Percentiles rank a stretch among this genome's conserved stretches.
Conservation (phyloP, 192 early-diverging fungal genomes). For the Backusella macrospora region DNA sequence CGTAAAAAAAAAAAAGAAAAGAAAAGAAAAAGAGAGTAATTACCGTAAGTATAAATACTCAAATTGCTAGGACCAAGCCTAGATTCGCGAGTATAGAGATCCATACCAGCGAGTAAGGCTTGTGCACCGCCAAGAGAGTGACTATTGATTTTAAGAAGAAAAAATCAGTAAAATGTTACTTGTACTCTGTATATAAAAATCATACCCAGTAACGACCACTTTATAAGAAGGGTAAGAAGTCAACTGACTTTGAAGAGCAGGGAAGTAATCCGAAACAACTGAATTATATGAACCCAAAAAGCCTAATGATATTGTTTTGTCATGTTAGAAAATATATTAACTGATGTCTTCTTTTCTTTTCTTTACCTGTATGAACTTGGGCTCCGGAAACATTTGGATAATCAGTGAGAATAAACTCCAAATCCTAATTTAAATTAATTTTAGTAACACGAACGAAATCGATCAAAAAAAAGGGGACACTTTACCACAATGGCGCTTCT, state of each 20-base stretch:
- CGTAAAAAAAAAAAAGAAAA: too few relatives aligned
- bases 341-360: not conserved
- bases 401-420: slow-evolving; percentile 2
- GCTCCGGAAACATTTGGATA: slow-evolving; percentile 11
- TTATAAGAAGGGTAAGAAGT: slow-evolving; percentile 21
- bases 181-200: not conserved
- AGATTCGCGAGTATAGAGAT: slow-evolving; percentile 29
- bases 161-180: not conserved
- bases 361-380: slow-evolving; percentile 13
- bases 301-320: not conserved
- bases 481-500: slow-evolving; percentile 19
- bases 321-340: not conserved
- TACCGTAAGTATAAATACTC: slow-evolving; percentile 27
- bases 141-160: slow-evolving; percentile 5
- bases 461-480: not conserved
- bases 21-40: too few relatives aligned
- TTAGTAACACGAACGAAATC: not conserved
- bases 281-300: slow-evolving; percentile 27
- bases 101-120: slow-evolving; percentile 20
- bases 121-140: slow-evolving; percentile 34
- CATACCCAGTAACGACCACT: slow-evolving; percentile 31
- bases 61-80: slow-evolving; percentile 22
- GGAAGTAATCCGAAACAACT: not conserved
- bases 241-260: not conserved
- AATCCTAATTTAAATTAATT: slow-evolving; percentile 9